A percentile compares a stretch with the other conserved stretches of the same genome.
Conservation (phyloP, 164 flowering plant species). For the Paratinospora sagittata region DNA sequence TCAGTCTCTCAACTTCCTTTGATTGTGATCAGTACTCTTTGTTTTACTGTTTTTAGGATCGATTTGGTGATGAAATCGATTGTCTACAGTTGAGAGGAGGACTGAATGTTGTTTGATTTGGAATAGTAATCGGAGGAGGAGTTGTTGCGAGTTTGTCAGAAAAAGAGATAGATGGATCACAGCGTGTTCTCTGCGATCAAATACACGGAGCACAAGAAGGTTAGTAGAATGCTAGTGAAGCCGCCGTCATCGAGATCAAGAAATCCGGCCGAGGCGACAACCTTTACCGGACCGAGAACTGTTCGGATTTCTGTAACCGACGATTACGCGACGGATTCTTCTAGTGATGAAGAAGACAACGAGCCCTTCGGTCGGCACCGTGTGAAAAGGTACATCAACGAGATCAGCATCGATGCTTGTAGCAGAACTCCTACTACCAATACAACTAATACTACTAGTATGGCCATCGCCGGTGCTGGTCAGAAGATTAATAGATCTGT, state of each 20-base stretch:
- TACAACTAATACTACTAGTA: too few species aligned
- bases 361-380: constrained; percentile 24
- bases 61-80: too few species aligned
- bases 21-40: too few species aligned
- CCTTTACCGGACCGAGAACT: constrained; percentile 20
- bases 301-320: constrained; percentile 60
- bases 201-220: background rate
- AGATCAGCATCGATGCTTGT: constrained; percentile 36
- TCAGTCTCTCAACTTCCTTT: too few species aligned
- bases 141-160: too few species aligned
- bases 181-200: constrained; percentile 1
- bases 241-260: background rate
- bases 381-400: constrained; percentile 55
- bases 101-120: too few species aligned
- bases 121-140: too few species aligned
- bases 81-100: too few species aligned
- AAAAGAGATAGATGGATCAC: too few species aligned
- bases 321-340: constrained; percentile 67
- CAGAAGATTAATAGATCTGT: constrained; percentile 5
- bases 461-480: constrained; percentile 1
- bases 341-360: constrained; percentile 54
- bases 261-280: background rate
- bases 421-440: background rate
- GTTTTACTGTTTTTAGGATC: too few species aligned
- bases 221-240: background rate